Percentiles rank a stretch among this genome's conserved stretches.
These are phyloP conservation scores for Tinospora cordifolia DNA, from an alignment of 164 flowering plant genomes.

Conservation along the genomic window DNA sequence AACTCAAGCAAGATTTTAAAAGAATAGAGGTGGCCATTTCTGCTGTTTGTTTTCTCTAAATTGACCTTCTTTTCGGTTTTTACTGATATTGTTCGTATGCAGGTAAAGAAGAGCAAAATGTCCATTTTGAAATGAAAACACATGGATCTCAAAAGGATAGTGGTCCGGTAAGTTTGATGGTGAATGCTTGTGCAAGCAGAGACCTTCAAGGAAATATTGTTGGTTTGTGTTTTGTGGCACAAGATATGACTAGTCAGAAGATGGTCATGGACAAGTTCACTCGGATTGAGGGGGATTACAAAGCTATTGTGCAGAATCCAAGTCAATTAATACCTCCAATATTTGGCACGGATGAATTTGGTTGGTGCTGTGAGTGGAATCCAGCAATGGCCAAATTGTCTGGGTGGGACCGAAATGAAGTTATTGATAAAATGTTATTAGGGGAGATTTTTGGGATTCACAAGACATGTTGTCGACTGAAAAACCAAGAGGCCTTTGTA, in stretches of 20 bases:
- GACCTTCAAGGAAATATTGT: conserved; percentile 70
- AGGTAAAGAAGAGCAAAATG: conserved; percentile 82
- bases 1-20: too few species aligned
- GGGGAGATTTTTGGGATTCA: conserved; percentile 89
- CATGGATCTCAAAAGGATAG: conserved; percentile 38
- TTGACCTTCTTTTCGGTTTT: not conserved
- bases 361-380: conserved; percentile 99
- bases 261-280: conserved; percentile 93
- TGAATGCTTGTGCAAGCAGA: conserved; percentile 90
- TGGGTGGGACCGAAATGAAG: conserved; percentile 66
- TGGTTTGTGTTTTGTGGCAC: conserved; percentile 91
- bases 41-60: not conserved
- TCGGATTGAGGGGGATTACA: conserved; percentile 92
- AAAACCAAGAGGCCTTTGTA: conserved; percentile 72
- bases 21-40: not conserved
- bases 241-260: conserved; percentile 82
- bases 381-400: conserved; percentile 73
- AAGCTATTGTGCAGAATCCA: conserved; percentile 80
- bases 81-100: conserved; percentile 13
- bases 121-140: conserved; percentile 80
- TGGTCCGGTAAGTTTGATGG: conserved; percentile 70
- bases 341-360: conserved; percentile 88
- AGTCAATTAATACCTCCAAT: conserved; percentile 88
- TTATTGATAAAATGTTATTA: conserved; percentile 77
- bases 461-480: conserved; percentile 69